phyloP scores from a whole-genome alignment of 306 rosid species.

The Quercus engelmannii region DNA sequence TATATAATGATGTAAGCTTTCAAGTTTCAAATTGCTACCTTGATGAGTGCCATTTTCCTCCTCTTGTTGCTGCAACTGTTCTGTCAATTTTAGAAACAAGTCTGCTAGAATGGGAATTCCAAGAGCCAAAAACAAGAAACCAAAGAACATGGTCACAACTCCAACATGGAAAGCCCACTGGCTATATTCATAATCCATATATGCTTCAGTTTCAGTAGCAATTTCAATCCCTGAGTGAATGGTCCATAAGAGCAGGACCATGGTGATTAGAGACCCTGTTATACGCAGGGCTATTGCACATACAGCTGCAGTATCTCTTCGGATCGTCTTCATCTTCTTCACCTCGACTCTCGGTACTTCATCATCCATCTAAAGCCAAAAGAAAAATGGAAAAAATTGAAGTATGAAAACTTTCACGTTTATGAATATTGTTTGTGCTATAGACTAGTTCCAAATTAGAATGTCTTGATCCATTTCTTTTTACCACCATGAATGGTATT shows the following conservation, averaged over 20 bases:
- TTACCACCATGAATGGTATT: background rate
- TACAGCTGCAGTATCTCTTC: background rate
- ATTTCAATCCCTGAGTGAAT: slow-evolving; percentile 30
- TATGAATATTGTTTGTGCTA: no score
- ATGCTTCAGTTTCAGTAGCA: no score
- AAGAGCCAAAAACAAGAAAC: slow-evolving; percentile 27
- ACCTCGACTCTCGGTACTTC: slow-evolving; percentile 3
- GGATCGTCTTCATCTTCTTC: slow-evolving; percentile 14
- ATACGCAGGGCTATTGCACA: slow-evolving; percentile 21
- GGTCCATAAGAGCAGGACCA: slow-evolving; percentile 33
- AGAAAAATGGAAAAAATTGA: background rate
- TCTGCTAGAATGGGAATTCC: slow-evolving; percentile 58
- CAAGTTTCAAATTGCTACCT: background rate
- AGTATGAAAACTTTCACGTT: no score
- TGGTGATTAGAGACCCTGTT: slow-evolving; percentile 27
- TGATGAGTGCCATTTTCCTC: slow-evolving; percentile 25
- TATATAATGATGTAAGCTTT: background rate
- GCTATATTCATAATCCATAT: no score
- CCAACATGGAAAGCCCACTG: no score
- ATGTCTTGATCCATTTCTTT: background rate
- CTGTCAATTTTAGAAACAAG: slow-evolving; percentile 39
- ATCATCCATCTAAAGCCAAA: slow-evolving; percentile 13
- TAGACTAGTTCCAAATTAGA: background rate
- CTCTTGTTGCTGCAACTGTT: slow-evolving; percentile 37
- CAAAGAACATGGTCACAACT: no score